Evolutionary conservation across 2,329 filamentous ascomycete genomes (phyloP).

Genomic region (Colletotrichum tropicicola): DNA sequence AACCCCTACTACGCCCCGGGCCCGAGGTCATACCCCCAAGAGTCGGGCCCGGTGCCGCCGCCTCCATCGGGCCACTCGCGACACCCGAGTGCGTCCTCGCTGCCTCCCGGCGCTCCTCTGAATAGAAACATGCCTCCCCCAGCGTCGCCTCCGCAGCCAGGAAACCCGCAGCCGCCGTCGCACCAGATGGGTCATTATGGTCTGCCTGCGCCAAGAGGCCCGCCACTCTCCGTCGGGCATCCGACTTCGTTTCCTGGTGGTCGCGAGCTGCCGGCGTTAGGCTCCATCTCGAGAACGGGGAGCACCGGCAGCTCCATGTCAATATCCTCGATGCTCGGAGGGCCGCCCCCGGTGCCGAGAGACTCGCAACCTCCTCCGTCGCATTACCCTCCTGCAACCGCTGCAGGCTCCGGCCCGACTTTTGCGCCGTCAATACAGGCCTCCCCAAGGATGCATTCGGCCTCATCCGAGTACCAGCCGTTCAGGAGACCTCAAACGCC

Average conservation of each 20-base stretch:
- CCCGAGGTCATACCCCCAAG: constrained; percentile 43
- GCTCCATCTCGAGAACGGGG: constrained; percentile 56
- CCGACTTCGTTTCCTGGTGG: constrained; percentile 55
- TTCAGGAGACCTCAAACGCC: constrained; percentile 77
- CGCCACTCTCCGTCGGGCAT: constrained; percentile 51
- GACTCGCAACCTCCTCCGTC: constrained; percentile 50
- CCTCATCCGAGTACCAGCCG: constrained; percentile 66
- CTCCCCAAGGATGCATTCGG: constrained; percentile 64
- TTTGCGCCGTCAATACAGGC: constrained; percentile 61
- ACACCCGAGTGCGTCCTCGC: constrained; percentile 55
- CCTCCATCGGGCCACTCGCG: constrained; percentile 48
- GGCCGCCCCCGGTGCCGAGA: constrained; percentile 53
- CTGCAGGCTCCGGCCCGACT: constrained; percentile 50
- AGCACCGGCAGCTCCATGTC: constrained; percentile 66
- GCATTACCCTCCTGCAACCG: constrained; percentile 50
- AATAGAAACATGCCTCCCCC: constrained; percentile 57
- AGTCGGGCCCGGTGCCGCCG: constrained; percentile 38
- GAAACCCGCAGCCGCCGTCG: constrained; percentile 41
- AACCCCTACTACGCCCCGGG: constrained; percentile 49
- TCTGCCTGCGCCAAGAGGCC: constrained; percentile 56
- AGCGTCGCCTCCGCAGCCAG: constrained; percentile 52
- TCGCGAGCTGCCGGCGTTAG: constrained; percentile 63
- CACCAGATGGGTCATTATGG: constrained; percentile 49
- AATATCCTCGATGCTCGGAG: constrained; percentile 68
- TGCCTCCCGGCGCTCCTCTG: constrained; percentile 46